Base-by-base conservation (phyloP, 441 rosid genomes). In the Pelargonium fulgidum region DNA sequence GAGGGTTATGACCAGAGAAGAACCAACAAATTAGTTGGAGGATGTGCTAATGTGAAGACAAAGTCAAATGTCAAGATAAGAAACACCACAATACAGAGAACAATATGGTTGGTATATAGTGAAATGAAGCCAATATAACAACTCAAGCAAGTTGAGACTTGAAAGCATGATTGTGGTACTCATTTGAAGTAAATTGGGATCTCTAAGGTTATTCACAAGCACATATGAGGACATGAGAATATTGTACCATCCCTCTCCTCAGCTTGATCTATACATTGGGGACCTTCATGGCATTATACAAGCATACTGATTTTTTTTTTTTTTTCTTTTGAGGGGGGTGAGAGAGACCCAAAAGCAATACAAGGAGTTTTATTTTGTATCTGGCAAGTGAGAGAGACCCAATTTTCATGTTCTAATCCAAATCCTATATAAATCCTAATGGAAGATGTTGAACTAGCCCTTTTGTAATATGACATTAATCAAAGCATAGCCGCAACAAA, bases 401-500 rank as follows among this genome's bases (percentile, higher is more conserved):
- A 50, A 16, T 13, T 50, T 16, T 13, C 17, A 50, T 50, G 58
- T 50, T 16, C n/a, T 50, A 50, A 52, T 52, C 59, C 17, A 17
- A 17, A 13, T 5, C 59, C 59, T 19, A 56, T 19, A 56, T 9
- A 17, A 3, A 56, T 56, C 26, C 26, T 16, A 56, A 56, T 11
- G 19, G 12, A 19, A 17, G 26, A 56, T 7, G 62, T 16, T 14
- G 62, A 56, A 19, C 19, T 14, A 56, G 26, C 24, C 7, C 12
- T 17, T 24, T 56, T 56, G 11, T 19, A 7, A 56, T 56, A 56
- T 7, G 62, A 17, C 62, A 56, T 7, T 16, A 56, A 56, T 17
- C 26, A 56, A 56, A 56, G 26, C 62, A 56, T 56, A 56, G 19
- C 62, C 62, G 26, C 26, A 24, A 19, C 12, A 56, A 56, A 56